Conservation (phyloP, 73 alveolate species). For the Loxodes magnus region DNA sequence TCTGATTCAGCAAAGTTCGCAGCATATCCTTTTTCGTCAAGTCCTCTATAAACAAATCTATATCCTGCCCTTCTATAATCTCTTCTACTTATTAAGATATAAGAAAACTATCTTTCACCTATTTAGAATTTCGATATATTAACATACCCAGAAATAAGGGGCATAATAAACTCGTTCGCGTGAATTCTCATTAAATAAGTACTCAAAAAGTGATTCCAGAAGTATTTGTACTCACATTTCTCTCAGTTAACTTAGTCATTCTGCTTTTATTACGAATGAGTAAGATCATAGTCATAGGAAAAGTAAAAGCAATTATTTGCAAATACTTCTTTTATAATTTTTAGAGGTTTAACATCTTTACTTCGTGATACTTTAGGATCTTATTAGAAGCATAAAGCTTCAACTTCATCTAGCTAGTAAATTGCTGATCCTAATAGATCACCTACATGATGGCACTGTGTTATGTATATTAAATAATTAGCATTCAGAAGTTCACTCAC, state of each 20-base stretch:
- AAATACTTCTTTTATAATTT: slow-evolving; percentile 52
- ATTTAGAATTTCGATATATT: background rate
- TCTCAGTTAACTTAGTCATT: slow-evolving; percentile 14
- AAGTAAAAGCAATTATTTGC: slow-evolving; percentile 60
- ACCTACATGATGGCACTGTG: background rate
- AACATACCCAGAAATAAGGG: slow-evolving; percentile 7
- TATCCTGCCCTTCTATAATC: slow-evolving; percentile 54
- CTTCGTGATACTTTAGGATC: background rate
- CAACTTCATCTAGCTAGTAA: background rate
- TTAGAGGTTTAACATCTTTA: slow-evolving; percentile 41
- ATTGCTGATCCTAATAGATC: background rate
- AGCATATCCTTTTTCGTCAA: slow-evolving; percentile 35
- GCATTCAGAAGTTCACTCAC: background rate
- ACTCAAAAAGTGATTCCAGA: slow-evolving; percentile 53
- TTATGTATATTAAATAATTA: background rate
- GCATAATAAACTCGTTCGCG: slow-evolving; percentile 11
- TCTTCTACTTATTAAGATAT: slow-evolving; percentile 29
- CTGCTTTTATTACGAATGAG: slow-evolving; percentile 45
- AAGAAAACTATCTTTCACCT: slow-evolving; percentile 18
- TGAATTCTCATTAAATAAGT: slow-evolving; percentile 34
- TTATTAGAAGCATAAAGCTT: background rate
- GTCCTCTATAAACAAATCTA: slow-evolving; percentile 46
- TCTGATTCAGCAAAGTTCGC: slow-evolving; percentile 56
- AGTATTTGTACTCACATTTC: slow-evolving; percentile 24
- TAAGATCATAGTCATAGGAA: slow-evolving; percentile 68